Conservation (phyloP, 2,329 filamentous ascomycete genomes). For the Verticillium nubilum region DNA sequence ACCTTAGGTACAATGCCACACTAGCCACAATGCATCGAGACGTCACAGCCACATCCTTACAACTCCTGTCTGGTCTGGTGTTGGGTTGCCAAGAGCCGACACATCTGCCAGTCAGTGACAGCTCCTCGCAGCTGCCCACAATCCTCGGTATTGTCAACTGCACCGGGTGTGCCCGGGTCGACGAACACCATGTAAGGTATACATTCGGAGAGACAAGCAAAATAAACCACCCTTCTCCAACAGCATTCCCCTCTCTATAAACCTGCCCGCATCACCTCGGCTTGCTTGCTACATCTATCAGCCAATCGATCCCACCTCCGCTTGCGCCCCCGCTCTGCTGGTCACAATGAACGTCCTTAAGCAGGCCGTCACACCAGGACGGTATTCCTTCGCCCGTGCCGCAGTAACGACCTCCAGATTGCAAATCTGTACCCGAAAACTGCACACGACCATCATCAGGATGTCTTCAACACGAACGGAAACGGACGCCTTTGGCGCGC, state of each 20-base stretch:
- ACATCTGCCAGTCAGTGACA: background rate
- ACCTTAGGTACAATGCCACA: no score
- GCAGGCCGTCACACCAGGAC: background rate
- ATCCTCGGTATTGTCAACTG: no score
- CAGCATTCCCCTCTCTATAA: no score
- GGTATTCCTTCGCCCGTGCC: background rate
- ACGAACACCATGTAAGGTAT: no score
- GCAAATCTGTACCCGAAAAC: background rate
- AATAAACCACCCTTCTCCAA: no score
- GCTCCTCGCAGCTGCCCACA: no score
- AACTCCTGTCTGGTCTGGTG: no score
- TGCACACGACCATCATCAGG: slow-evolving; percentile 40
- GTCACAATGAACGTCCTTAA: background rate
- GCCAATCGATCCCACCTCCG: background rate
- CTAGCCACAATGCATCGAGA: no score
- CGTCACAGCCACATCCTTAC: no score
- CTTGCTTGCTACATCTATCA: background rate
- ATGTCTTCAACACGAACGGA: slow-evolving; percentile 67
- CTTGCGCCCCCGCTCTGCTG: background rate
- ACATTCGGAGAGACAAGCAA: no score
- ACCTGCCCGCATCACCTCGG: background rate
- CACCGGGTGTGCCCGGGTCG: no score
- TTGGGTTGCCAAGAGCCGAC: no score
- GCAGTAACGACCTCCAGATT: background rate
- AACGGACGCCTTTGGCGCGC: slow-evolving; percentile 95